A percentile compares a stretch with the other conserved stretches of the same genome.
These are phyloP conservation scores for Xylaria bambusicola DNA, from an alignment of 495 filamentous ascomycete genomes.

Conservation along the genomic window DNA sequence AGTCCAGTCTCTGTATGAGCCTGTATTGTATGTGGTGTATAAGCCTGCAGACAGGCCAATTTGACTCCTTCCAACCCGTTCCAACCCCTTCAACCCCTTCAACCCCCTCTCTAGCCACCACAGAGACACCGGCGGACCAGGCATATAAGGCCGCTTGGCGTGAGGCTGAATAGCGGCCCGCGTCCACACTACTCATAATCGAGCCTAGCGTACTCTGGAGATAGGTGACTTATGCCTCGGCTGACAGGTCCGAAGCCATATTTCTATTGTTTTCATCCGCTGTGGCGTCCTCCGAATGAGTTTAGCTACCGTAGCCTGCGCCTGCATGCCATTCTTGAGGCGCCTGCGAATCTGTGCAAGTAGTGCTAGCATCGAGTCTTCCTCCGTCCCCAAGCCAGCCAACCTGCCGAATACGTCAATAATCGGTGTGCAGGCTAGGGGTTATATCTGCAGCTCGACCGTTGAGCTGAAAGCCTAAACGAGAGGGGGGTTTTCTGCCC, in stretches of 20 bases:
- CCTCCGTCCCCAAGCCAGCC: background rate
- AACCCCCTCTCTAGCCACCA: background rate
- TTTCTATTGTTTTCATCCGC: background rate
- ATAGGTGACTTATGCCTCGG: constrained; percentile 7
- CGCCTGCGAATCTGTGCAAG: background rate
- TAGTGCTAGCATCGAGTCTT: background rate
- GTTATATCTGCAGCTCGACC: background rate
- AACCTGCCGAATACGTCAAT: constrained; percentile 9
- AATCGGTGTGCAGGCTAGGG: constrained; percentile 7
- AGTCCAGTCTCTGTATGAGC: background rate
- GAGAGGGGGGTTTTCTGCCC: constrained; percentile 6
- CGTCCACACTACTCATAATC: background rate
- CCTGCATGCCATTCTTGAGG: constrained; percentile 6
- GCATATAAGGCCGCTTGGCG: background rate
- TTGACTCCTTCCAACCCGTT: constrained; percentile 10
- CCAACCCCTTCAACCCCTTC: too few species aligned
- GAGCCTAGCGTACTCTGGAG: background rate
- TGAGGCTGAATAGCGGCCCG: constrained; percentile 18
- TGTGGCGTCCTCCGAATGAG: constrained; percentile 8
- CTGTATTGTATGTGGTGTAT: too few species aligned
- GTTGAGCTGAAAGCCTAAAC: constrained; percentile 8
- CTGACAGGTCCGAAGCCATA: constrained; percentile 7
- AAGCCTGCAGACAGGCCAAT: constrained; percentile 7
- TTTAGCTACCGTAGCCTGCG: constrained; percentile 6
- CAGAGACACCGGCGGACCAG: background rate